Evolutionary conservation across 306 rosid species (phyloP), one percentile per base, ranked within the genome.

Genomic region (Begonia fuchsioides): DNA sequence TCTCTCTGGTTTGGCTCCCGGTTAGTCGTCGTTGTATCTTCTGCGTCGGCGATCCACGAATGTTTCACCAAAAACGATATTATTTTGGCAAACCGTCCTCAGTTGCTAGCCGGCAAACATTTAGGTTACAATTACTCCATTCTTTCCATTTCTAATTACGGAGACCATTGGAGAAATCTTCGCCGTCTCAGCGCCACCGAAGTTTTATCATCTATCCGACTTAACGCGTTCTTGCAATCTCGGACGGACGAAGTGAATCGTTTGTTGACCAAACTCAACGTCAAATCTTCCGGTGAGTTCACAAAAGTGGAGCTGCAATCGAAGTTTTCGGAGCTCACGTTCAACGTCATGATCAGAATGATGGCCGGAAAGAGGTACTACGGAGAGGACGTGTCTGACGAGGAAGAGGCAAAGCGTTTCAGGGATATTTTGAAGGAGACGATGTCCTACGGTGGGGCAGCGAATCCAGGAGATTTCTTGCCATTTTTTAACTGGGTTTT

Each of bases 101-200:
- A 4, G 7, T 18, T 67, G 1, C 14, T 12, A 18, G n/a, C 41
- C 17, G 60, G 56, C 43, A 78, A 85, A 68, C 55, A 73, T 63
- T 1, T 81, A 0, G 72, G 43, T 41, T 85, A 63, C 53, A 45
- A 80, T 71, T 9, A 54, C 55, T 72, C 87, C 55, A 54, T 44
- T 1, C 1, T 85, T 0, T 1, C 47, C 0, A 0, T 32, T 1
- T 1, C 95, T 1, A 43, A 81, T 0, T 73, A 81, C 40, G 93
- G 93, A 6, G 93, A 81, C 13, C 87, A 75, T 51, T 85, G 95
- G 95, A 87, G 87, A 14, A 85, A 77, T 74, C 44, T 78, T 1
- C 95, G 93, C n/a, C 87, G 87, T 16, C 73, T 85, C 1, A 57
- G 78, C 19, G 17, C 84, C 2, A 15, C 72, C 0, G 87, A 85